Percentiles rank a stretch among this genome's conserved stretches.
Evolutionary conservation across 257 asterid species (phyloP).

Genomic region (Primulina eburnea): DNA sequence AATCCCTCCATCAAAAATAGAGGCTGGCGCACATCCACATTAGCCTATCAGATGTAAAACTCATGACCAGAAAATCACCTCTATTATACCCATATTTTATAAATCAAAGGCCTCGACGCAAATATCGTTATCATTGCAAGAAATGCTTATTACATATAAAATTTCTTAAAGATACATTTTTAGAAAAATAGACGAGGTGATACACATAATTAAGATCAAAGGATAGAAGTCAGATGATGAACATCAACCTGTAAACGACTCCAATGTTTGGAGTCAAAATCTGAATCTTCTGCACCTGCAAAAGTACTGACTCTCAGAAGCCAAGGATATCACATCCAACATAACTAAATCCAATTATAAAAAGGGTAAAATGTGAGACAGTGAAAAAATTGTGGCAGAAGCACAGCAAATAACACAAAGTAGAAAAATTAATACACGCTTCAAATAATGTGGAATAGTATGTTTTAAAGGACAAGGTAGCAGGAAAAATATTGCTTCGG

Average conservation of each 20-base stretch:
- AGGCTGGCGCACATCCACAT: neutral
- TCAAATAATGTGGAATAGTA: neutral
- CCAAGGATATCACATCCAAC: neutral
- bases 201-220: neutral
- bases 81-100: neutral
- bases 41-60: neutral
- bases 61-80: neutral
- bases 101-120: neutral
- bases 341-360: neutral
- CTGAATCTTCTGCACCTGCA: slow-evolving; percentile 97
- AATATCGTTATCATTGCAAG: neutral
- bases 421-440: neutral
- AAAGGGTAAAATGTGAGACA: neutral
- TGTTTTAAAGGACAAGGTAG: neutral
- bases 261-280: slow-evolving; percentile 91
- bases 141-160: neutral
- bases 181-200: neutral
- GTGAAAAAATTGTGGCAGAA: neutral
- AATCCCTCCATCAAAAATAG: neutral
- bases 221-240: neutral
- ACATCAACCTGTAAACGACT: slow-evolving; percentile 86
- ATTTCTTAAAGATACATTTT: neutral
- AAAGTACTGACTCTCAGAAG: slow-evolving; percentile 13
- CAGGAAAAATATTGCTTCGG: neutral
- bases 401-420: neutral